Evolutionary conservation across 1,139 yeast genomes (phyloP), one percentile per base, ranked within the genome.

Genomic region (Protomyces inouyei): DNA sequence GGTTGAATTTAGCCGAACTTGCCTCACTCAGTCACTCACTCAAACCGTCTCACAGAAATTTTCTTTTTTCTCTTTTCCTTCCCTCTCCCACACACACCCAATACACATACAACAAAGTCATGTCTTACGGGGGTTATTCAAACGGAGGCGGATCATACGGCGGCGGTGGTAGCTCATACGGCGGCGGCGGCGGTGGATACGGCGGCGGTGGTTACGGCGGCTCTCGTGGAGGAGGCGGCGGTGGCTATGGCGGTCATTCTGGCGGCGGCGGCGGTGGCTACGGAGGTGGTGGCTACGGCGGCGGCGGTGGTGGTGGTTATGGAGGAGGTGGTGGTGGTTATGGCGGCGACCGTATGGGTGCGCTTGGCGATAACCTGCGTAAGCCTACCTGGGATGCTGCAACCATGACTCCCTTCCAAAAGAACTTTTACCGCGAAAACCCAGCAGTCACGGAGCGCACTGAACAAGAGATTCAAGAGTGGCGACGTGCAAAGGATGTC

Each of bases 401-500:
- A 70, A 74, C 83, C 36, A 79, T 92, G 76, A 96, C 97, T 72
- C 86, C 85, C 74, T 95, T 93, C 75, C 97, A 92, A 78, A 95
- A 95, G 81, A 91, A 93, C 78, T 93, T 93, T 75, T 93, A 93
- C 80, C 81, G 81, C 69, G 98, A 95, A 79, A 86, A 88, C 75
- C 88, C 88, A 68, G 78, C 77, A 63, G 98, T 93, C 69, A 77
- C 89, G 67, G 80, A 78, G 57, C 88, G 98, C 78, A 75, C 87
- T 55, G 90, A 86, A 3, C 81, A 76, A 59, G 98, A 92, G 66
- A 82, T 93, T 69, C 77, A 74, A 53, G 81, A 79, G 57, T 93
- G 92, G 81, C 87, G 98, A 80, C 82, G 82, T 69, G 85, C 85
- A 72, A 82, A 86, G 76, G 92, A 88, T 73, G 93, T 93, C 98